Evolutionary conservation across 768 basidiomycete genomes (phyloP).

Genomic region (Stropharia rugosoannulata): DNA sequence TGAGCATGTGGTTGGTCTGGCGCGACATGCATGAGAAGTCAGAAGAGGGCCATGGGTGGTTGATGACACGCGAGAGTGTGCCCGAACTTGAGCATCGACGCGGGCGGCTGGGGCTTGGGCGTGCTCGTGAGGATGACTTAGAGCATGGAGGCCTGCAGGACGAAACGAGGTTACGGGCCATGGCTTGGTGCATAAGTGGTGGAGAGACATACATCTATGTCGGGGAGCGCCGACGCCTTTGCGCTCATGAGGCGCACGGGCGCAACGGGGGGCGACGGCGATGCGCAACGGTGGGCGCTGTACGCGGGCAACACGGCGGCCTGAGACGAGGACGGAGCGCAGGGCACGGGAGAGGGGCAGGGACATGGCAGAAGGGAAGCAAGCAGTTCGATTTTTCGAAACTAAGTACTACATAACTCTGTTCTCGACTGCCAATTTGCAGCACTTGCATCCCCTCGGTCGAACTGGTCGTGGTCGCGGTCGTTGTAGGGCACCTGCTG

Average conservation of each 20-base stretch:
- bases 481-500: too few species aligned
- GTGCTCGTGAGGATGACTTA: conserved; percentile 44
- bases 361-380: conserved; percentile 15
- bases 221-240: conserved; percentile 19
- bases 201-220: conserved; percentile 33
- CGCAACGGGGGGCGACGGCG: background rate
- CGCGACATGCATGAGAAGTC: conserved; percentile 6
- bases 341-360: conserved; percentile 16
- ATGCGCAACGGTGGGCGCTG: background rate
- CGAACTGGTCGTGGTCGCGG: too few species aligned
- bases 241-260: conserved; percentile 14
- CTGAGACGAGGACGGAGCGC: conserved; percentile 12
- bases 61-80: conserved; percentile 68
- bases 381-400: background rate
- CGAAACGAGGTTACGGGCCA: conserved; percentile 2
- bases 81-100: conserved; percentile 77
- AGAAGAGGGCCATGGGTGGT: background rate
- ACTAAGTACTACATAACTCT: background rate
- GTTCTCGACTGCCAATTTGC: conserved; percentile 2
- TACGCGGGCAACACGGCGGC: background rate
- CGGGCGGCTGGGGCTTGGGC: conserved; percentile 63
- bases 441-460: too few species aligned
- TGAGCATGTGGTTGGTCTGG: conserved; percentile 87
- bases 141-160: conserved; percentile 50
- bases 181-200: background rate